A percentile compares a stretch with the other conserved stretches of the same genome.
phyloP scores from a whole-genome alignment of 495 filamentous ascomycete species.

The Penicillium desertorum region DNA sequence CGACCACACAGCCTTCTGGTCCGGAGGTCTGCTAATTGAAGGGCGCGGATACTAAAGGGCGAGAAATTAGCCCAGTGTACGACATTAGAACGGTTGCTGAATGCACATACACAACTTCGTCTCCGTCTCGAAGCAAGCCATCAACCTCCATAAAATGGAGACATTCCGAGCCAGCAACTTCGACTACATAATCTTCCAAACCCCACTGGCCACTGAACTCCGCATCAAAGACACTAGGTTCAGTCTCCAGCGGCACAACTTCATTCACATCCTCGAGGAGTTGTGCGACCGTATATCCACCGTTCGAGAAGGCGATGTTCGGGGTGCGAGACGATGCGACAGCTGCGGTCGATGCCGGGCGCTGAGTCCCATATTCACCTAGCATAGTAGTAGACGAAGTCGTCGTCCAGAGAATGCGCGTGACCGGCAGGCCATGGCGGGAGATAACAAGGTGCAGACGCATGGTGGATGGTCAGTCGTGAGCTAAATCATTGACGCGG shows the following conservation, averaged over 20 bases:
- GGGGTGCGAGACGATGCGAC: slow-evolving; percentile 41
- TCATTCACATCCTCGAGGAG: slow-evolving; percentile 83
- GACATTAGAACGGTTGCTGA: neutral
- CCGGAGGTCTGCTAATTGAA: slow-evolving; percentile 72
- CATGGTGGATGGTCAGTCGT: slow-evolving; percentile 48
- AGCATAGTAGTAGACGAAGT: slow-evolving; percentile 34
- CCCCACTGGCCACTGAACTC: slow-evolving; percentile 66
- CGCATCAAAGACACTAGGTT: slow-evolving; percentile 36
- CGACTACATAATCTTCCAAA: slow-evolving; percentile 88
- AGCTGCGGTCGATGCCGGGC: slow-evolving; percentile 33
- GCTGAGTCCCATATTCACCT: slow-evolving; percentile 27
- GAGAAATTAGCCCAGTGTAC: slow-evolving; percentile 1
- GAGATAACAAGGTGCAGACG: slow-evolving; percentile 80
- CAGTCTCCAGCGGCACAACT: slow-evolving; percentile 78
- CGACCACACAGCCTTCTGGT: slow-evolving; percentile 74
- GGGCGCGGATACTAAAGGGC: slow-evolving; percentile 69
- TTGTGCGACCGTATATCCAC: slow-evolving; percentile 69
- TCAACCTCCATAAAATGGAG: slow-evolving; percentile 79
- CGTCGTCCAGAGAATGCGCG: slow-evolving; percentile 70
- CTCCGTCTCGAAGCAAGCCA: slow-evolving; percentile 73
- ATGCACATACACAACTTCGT: slow-evolving; percentile 72
- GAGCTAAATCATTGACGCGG: slow-evolving; percentile 22
- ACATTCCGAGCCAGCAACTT: slow-evolving; percentile 81
- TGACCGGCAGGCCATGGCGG: slow-evolving; percentile 75
- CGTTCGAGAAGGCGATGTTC: slow-evolving; percentile 50